Evolutionary conservation across 768 basidiomycete genomes (phyloP), one percentile per base, ranked within the genome.

Genomic region (Podaxis carcinomalis): DNA sequence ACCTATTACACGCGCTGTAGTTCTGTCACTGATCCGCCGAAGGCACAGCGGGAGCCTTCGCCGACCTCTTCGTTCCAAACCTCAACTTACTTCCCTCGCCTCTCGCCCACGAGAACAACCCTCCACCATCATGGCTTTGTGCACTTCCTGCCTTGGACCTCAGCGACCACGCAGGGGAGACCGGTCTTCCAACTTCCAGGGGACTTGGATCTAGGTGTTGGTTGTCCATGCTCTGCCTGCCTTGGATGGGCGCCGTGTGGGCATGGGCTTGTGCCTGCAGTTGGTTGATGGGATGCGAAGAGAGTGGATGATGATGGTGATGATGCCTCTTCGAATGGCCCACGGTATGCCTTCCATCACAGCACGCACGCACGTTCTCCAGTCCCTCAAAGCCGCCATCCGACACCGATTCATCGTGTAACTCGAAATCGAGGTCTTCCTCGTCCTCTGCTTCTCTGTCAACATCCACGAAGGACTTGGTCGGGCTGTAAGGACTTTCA

Each of bases 351-450:
- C 85, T 80, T 19, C 92, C 92, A 70, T 93, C 91, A 67, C 92
- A 94, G 70, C 92, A 94, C 1, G 90, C 94, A 23, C 96, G 83
- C 21, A 98, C 95, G 68, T 98, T 98, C 77, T 98, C 95, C 57
- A 98, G 73, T 0, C 94, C 95, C 68, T 98, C 95, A 70, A 85
- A 98, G 4, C 86, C 92, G 35, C 87, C 87, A 65, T 92, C 91
- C 11, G 86, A 89, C 64, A 83, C 71, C 21, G 80, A 79, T 19
- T 86, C 89, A 19, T 85, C 90, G 66, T 95, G 88, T 35, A 94
- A 76, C 74, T 95, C 92, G 68, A 95, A 92, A 67, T 92, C 90
- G 1, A 90, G 76, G 21, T 88, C 91, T 2, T 86, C 86, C 5
- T 63, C 59, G 1, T 61, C 63, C 5, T 62, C 51, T 6, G 32